Evolutionary conservation across 164 flowering plant genomes (phyloP), one percentile per base, ranked within the genome.

Genomic region (Kalanchoe fedtschenkoi): DNA sequence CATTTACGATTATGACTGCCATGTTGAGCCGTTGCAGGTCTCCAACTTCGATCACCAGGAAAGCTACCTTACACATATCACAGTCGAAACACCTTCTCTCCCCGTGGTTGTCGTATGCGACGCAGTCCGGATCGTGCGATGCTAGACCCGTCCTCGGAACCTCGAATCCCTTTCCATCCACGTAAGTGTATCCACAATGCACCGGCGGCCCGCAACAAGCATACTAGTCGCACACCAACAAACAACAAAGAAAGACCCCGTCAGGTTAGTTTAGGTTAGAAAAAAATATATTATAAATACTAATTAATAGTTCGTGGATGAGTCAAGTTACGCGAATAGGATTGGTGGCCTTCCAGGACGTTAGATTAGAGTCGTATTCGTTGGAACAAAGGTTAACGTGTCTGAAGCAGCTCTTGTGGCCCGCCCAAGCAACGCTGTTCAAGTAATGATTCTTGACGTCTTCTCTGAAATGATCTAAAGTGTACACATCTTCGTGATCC

Each of bases 301-400:
- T 24, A 29, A 26, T 22, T 21, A 22, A 47, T 14, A n/a, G n/a
- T n/a, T n/a, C n/a, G n/a, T n/a, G n/a, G n/a, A n/a, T n/a, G n/a
- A n/a, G n/a, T n/a, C n/a, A n/a, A n/a, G n/a, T 51, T 51, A 51
- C 56, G 16, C 56, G 56, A 51, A 28, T 32, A 24, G 56, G 56
- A 51, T 51, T 51, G 28, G 16, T 11, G 5, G 14, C 3, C 32
- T 26, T 51, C 56, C 56, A 51, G 24, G 30, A 51, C 10, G 21
- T 13, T 17, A 51, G 6, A 13, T 51, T 22, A 26, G 11, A 29
- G 13, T 51, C 56, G 14, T 51, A 51, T 26, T 51, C 4, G 32
- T 13, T 13, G 17, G 56, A 28, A 26, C 56, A 51, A 51, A 51
- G 56, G 6, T n/a, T 51, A 47, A 6, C 6, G 1, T 5, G 1